These are phyloP conservation scores for Phytophthora fragariae DNA, from an alignment of 352 stramenopile species.

Conservation along the genomic window DNA sequence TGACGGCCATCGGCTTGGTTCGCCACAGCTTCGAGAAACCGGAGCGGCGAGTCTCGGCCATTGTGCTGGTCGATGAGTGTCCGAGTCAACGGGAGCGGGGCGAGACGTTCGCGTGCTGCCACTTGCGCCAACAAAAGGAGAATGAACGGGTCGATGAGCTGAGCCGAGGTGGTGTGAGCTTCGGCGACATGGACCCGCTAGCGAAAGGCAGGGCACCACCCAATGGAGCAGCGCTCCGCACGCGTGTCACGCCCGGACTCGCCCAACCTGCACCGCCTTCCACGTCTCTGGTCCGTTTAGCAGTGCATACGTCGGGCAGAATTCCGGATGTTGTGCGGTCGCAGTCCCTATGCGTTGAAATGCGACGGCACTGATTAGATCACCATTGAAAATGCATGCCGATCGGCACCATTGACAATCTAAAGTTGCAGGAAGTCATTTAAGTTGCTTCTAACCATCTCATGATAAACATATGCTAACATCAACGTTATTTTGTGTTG, in stretches of 20 bases:
- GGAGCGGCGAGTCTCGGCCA: slow-evolving; percentile 16
- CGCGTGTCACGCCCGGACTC: slow-evolving; percentile 28
- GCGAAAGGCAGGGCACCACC: slow-evolving; percentile 29
- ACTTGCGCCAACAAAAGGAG: slow-evolving; percentile 21
- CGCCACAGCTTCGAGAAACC: slow-evolving; percentile 46
- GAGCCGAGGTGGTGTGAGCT: slow-evolving; percentile 4
- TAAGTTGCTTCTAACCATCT: no score
- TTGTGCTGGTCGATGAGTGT: slow-evolving; percentile 11
- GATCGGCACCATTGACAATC: no score
- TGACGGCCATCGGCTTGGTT: slow-evolving; percentile 65
- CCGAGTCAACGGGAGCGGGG: neutral
- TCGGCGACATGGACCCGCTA: slow-evolving; percentile 26
- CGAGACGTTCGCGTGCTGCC: slow-evolving; percentile 1
- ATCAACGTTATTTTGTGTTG: no score
- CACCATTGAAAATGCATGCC: no score
- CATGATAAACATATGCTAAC: no score
- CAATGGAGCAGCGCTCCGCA: slow-evolving; percentile 19
- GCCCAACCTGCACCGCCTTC: slow-evolving; percentile 11
- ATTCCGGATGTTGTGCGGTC: slow-evolving; percentile 27
- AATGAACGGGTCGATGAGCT: slow-evolving; percentile 14
- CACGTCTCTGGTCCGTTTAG: slow-evolving; percentile 33
- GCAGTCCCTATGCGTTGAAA: slow-evolving; percentile 24
- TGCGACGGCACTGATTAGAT: no score
- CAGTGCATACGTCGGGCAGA: slow-evolving; percentile 29
- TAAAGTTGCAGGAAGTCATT: no score